Evolutionary conservation across 495 filamentous ascomycete genomes (phyloP).

Genomic region (Penicillium verhagenii): DNA sequence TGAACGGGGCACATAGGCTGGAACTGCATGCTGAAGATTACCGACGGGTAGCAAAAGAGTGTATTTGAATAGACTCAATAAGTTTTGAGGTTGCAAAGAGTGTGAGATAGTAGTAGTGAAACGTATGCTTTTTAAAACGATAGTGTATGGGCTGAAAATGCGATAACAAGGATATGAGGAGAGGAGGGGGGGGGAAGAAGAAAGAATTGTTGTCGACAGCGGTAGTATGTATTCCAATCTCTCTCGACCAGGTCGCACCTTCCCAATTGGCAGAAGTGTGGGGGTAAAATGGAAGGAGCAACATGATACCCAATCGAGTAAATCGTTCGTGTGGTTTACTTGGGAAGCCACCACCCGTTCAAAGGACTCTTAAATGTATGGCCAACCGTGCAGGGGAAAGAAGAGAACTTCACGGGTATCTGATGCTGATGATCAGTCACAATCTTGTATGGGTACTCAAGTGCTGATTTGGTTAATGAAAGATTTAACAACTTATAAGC

Average conservation of each 20-base stretch:
- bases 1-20: neutral
- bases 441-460: no score
- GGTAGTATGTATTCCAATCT: no score
- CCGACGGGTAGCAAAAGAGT: neutral
- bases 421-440: no score
- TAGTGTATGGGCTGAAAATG: neutral
- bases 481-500: no score
- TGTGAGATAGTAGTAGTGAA: neutral
- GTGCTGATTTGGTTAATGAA: no score
- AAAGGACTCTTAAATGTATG: no score
- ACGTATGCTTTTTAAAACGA: neutral
- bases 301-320: neutral
- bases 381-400: no score
- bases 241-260: neutral
- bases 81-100: neutral
- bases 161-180: neutral
- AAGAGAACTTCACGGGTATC: no score
- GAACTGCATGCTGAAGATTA: slow-evolving; percentile 4
- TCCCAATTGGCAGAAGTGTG: neutral
- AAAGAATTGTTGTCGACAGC: neutral
- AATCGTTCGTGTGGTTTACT: neutral
- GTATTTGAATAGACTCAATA: neutral
- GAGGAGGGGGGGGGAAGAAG: neutral
- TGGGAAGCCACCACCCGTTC: neutral
- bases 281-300: neutral